A percentile compares a stretch with the other conserved stretches of the same genome.
Evolutionary conservation across 2,329 filamentous ascomycete genomes (phyloP).

Genomic region (Teratosphaeria nubilosa): DNA sequence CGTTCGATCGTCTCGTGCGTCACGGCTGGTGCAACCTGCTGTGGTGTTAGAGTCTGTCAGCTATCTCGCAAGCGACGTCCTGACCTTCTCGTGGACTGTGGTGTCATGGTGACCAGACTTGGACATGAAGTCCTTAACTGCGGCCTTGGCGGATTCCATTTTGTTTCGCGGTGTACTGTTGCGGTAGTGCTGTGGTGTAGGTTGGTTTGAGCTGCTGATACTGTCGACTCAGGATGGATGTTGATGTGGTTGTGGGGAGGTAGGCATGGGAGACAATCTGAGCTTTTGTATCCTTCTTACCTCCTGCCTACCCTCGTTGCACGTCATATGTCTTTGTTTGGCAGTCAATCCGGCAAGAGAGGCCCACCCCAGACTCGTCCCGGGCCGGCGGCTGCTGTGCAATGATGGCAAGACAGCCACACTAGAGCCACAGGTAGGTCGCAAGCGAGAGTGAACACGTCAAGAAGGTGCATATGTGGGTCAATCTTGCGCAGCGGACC

Average conservation of each 20-base stretch:
- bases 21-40: constrained; percentile 47
- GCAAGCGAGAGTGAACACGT: not conserved
- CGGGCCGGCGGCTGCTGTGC: not conserved
- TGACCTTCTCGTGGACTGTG: constrained; percentile 51
- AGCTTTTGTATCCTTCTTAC: not conserved
- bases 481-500: not conserved
- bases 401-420: not conserved
- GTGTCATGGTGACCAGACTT: constrained; percentile 57
- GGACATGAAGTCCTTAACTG: constrained; percentile 49
- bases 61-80: not conserved
- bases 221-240: not conserved
- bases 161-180: not conserved
- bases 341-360: not conserved
- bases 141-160: constrained; percentile 27
- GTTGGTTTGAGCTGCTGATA: not conserved
- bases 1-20: constrained; percentile 51
- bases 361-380: not conserved
- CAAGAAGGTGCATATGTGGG: not conserved
- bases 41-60: not conserved
- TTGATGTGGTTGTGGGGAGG: not conserved
- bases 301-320: not conserved
- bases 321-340: not conserved
- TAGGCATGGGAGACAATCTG: not conserved
- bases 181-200: not conserved
- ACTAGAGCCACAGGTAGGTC: not conserved